These are phyloP conservation scores for Calocera cornea DNA, from an alignment of 768 basidiomycete genomes.

Conservation along the genomic window DNA sequence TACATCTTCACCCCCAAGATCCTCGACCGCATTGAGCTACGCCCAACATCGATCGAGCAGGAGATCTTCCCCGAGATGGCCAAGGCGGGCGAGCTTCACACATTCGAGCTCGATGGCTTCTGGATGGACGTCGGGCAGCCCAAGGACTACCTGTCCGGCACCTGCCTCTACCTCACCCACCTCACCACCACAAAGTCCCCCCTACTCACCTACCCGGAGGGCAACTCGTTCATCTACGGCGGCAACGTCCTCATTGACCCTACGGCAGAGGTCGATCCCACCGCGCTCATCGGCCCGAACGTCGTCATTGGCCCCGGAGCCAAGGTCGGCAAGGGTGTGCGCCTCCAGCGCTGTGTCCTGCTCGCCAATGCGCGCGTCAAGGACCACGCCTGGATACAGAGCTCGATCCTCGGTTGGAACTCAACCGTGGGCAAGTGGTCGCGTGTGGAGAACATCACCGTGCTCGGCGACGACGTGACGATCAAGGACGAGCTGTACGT, in stretches of 20 bases:
- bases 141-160: conserved; percentile 27
- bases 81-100: conserved; percentile 31
- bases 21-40: conserved; percentile 33
- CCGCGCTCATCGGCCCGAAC: conserved; percentile 32
- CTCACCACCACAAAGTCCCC: conserved; percentile 26
- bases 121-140: conserved; percentile 39
- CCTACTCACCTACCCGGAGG: conserved; percentile 26
- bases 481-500: conserved; percentile 35
- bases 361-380: conserved; percentile 31
- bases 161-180: conserved; percentile 34
- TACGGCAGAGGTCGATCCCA: conserved; percentile 26
- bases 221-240: conserved; percentile 30
- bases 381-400: conserved; percentile 34
- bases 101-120: conserved; percentile 34
- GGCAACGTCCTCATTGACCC: conserved; percentile 36
- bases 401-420: conserved; percentile 33
- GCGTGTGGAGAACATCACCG: conserved; percentile 29
- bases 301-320: conserved; percentile 33
- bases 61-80: conserved; percentile 35
- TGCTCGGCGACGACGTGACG: conserved; percentile 33
- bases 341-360: conserved; percentile 33
- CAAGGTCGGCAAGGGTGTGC: conserved; percentile 31
- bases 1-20: conserved; percentile 38
- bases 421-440: conserved; percentile 28
- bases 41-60: conserved; percentile 35